These are phyloP conservation scores for Acer negundo DNA, from an alignment of 345 rosid genomes.

Conservation along the genomic window DNA sequence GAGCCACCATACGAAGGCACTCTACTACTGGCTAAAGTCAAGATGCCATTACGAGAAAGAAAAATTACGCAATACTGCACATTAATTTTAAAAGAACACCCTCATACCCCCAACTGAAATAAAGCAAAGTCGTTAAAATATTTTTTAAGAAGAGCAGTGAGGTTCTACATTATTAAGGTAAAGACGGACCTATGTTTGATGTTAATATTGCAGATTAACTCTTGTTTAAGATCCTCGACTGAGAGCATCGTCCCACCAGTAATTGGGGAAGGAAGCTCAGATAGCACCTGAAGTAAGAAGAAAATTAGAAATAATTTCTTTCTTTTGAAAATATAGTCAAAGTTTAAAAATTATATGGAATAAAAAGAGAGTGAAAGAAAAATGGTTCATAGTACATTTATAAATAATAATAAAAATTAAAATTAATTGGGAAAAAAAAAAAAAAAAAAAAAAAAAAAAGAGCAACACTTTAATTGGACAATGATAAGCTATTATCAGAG, in stretches of 20 bases:
- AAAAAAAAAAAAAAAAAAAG: slow-evolving; percentile 5
- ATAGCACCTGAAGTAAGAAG: slow-evolving; percentile 52
- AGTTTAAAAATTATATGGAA: not conserved
- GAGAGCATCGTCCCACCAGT: slow-evolving; percentile 68
- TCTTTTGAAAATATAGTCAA: not conserved
- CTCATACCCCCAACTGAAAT: not conserved
- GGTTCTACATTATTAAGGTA: not conserved
- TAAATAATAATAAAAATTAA: not conserved
- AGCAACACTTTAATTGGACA: not conserved
- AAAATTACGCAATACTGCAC: not conserved
- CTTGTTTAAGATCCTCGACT: slow-evolving; percentile 93
- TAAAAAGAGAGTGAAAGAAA: not conserved
- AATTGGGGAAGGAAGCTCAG: slow-evolving; percentile 80
- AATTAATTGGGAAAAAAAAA: not conserved
- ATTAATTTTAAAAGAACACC: not conserved
- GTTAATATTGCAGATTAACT: slow-evolving; percentile 76
- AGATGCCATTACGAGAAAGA: not conserved
- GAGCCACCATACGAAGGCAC: not conserved
- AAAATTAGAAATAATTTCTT: not conserved
- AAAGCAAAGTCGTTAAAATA: not conserved
- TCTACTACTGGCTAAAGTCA: not conserved
- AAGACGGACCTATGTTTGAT: slow-evolving; percentile 83
- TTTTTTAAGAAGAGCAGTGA: not conserved
- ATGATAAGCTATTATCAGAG: not conserved
- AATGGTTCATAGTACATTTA: not conserved